phyloP scores from a whole-genome alignment of 352 stramenopile genomes.

The Phytophthora fragariaefolia region DNA sequence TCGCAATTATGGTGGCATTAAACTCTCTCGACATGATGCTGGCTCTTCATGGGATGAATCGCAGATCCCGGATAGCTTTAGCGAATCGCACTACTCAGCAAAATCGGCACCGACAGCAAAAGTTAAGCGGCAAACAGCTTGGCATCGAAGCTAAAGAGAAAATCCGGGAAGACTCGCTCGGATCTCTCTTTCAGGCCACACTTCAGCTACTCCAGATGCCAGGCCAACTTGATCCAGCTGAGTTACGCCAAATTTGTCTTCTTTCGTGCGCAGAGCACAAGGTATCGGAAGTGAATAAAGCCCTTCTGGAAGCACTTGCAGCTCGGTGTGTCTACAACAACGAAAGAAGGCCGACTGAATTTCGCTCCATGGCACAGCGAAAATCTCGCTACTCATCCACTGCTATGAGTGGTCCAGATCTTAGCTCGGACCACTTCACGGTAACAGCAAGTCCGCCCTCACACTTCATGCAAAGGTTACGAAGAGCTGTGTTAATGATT shows the following conservation, averaged over 20 bases:
- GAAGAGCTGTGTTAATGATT: slow-evolving; percentile 20
- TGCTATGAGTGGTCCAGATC: slow-evolving; percentile 24
- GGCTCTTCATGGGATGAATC: slow-evolving; percentile 34
- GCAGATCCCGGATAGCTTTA: slow-evolving; percentile 18
- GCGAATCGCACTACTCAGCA: slow-evolving; percentile 21
- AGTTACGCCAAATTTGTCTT: slow-evolving; percentile 41
- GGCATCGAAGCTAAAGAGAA: neutral
- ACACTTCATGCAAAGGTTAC: slow-evolving; percentile 23
- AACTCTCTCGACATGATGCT: slow-evolving; percentile 28
- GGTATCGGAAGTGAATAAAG: slow-evolving; percentile 23
- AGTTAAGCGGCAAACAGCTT: slow-evolving; percentile 5
- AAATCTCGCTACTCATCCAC: slow-evolving; percentile 35
- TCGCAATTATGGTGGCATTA: slow-evolving; percentile 22
- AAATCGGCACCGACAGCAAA: slow-evolving; percentile 10
- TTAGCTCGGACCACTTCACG: slow-evolving; percentile 27
- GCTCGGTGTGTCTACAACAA: slow-evolving; percentile 43
- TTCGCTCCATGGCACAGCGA: slow-evolving; percentile 31
- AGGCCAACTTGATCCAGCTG: slow-evolving; percentile 39
- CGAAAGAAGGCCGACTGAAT: slow-evolving; percentile 3
- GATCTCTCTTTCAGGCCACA: slow-evolving; percentile 33
- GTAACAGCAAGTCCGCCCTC: slow-evolving; percentile 10
- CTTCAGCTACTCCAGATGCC: slow-evolving; percentile 34
- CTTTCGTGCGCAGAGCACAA: slow-evolving; percentile 40
- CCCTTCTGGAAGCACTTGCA: slow-evolving; percentile 30
- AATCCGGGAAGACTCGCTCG: slow-evolving; percentile 19